Evolutionary conservation across 108 stramenopile species (phyloP), one percentile per base, ranked within the genome.

Genomic region (Pseudonitzschia delicatissima): DNA sequence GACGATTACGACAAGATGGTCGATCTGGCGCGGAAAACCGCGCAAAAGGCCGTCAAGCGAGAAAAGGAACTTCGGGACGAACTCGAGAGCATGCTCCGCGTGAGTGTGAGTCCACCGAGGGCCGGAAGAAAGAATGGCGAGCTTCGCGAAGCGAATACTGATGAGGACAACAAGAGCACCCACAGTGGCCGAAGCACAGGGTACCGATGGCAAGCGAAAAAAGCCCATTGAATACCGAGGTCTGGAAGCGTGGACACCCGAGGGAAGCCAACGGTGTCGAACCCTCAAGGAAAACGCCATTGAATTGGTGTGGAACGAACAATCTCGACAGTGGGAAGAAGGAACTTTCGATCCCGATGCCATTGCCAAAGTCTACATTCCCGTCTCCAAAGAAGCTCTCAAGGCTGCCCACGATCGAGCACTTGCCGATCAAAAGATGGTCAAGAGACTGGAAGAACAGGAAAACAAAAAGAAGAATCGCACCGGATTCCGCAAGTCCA

Each of bases 1-100:
- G 67, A 75, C 18, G 74, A 75, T 45, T 75, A 75, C 44, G 74
- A 75, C 59, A 68, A 68, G 33, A 75, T 75, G 67, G 67, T 75
- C 11, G 60, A 42, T 9, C 62, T 68, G 32, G 67, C 67, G 8
- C 52, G 67, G 13, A 75, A 68, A 33, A 75, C 74, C 17, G 74
- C 74, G 1, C 59, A 62, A 1, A 68, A 68, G 35, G 67, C 66
- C 8, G 74, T 68, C 21, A 62, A 75, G 40, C 57, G 72, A 15
- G 33, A 48, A 13, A 47, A 59, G 36, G 72, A 73, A 40, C 42
- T 73, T 32, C 36, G 37, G 40, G 37, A 61, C 3, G 39, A 42
- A 40, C 25, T 61, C 2, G 53, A 55, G n/a, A 31, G 32, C 32
- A 55, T 55, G 53, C 53, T 55, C 29, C n/a, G 31, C 3, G 11